These are phyloP conservation scores for Phlebiopsis gigantea DNA, from an alignment of 768 basidiomycete species.

Conservation along the genomic window DNA sequence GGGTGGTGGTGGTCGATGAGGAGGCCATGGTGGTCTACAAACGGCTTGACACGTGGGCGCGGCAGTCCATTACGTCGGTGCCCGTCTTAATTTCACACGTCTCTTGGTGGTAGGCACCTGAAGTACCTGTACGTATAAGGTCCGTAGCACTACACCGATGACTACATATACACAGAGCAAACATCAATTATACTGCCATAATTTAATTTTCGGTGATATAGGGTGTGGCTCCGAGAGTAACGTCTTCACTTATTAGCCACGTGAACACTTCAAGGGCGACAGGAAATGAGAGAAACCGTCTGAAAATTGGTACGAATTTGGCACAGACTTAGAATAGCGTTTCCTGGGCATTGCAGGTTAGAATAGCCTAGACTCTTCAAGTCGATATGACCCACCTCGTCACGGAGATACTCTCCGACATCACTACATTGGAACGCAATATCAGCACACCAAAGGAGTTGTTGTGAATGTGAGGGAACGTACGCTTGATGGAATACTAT, in stretches of 20 bases:
- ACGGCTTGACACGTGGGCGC: constrained; percentile 6
- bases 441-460: not conserved
- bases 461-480: constrained; percentile 21
- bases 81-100: not conserved
- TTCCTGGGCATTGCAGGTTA: constrained; percentile 42
- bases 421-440: constrained; percentile 48
- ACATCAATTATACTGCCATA: not conserved
- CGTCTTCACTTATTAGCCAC: constrained; percentile 16
- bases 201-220: constrained; percentile 1
- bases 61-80: not conserved
- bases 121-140: too few relatives aligned
- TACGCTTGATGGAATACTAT: constrained; percentile 99
- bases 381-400: constrained; percentile 59
- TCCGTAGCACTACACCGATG: not conserved
- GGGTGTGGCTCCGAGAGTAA: not conserved
- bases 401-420: constrained; percentile 96
- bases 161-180: constrained; percentile 1
- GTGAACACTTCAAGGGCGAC: constrained; percentile 43
- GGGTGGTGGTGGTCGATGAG: constrained; percentile 24
- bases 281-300: not conserved
- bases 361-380: not conserved
- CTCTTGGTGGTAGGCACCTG: not conserved
- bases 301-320: not conserved
- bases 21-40: constrained; percentile 8
- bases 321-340: constrained; percentile 55